These are phyloP conservation scores for Wickerhamiella sergipiensis DNA, from an alignment of 805 yeast genomes.

Conservation along the genomic window DNA sequence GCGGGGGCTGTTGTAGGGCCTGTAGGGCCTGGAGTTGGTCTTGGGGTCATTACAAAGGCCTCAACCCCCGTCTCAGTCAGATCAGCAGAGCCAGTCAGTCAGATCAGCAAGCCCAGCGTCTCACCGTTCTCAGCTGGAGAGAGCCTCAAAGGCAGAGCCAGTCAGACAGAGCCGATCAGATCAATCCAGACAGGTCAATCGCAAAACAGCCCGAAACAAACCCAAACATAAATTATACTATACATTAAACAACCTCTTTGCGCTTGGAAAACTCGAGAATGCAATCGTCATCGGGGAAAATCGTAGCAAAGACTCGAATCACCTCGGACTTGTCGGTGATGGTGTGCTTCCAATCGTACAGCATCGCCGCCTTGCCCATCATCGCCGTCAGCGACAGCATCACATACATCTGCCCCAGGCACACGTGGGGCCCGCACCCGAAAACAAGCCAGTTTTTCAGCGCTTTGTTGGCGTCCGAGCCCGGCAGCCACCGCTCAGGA, in stretches of 20 bases:
- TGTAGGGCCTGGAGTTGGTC: not conserved
- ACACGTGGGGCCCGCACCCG: conserved; percentile 94
- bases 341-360: conserved; percentile 67
- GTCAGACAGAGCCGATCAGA: too few relatives aligned
- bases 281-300: conserved; percentile 94
- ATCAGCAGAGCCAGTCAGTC: too few relatives aligned
- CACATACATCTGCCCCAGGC: conserved; percentile 90
- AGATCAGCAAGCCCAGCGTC: too few relatives aligned
- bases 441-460: conserved; percentile 92
- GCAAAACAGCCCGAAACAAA: too few relatives aligned
- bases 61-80: too few relatives aligned
- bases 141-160: too few relatives aligned
- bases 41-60: not conserved
- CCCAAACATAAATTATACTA: not conserved
- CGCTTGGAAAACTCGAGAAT: conserved; percentile 47
- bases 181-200: too few relatives aligned
- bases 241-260: not conserved
- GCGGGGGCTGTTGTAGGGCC: not conserved
- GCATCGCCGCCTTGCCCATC: conserved; percentile 80
- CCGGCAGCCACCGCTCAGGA: conserved; percentile 87
- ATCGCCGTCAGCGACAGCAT: conserved; percentile 77
- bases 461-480: conserved; percentile 59
- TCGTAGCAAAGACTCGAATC: conserved; percentile 92
- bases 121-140: too few relatives aligned
- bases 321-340: conserved; percentile 78